Percentiles rank a stretch among this genome's conserved stretches.
Evolutionary conservation across 2,329 filamentous ascomycete genomes (phyloP).

Genomic region (Cyphellophora europaea): DNA sequence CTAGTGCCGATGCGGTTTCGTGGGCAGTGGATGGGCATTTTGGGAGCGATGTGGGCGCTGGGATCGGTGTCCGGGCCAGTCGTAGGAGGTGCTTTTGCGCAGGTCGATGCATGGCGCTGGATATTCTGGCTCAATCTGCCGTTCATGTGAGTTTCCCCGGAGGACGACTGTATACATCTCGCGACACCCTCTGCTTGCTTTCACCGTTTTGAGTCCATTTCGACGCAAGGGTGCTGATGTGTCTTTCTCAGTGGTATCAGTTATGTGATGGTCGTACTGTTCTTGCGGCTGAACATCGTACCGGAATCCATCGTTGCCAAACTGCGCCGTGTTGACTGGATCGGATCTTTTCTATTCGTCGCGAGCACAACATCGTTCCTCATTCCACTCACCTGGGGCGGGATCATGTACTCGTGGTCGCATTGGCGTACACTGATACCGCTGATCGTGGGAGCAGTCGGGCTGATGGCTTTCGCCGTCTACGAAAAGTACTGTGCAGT

Average conservation of each 20-base stretch:
- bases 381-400: constrained; percentile 56
- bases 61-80: constrained; percentile 18
- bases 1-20: constrained; percentile 29
- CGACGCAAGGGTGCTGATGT: no score
- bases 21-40: constrained; percentile 17
- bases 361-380: constrained; percentile 49
- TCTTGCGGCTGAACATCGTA: constrained; percentile 43
- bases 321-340: constrained; percentile 50
- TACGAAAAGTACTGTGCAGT: constrained; percentile 45
- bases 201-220: no score
- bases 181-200: no score
- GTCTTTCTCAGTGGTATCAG: no score
- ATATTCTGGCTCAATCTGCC: constrained; percentile 58
- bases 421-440: constrained; percentile 55
- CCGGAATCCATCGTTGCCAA: constrained; percentile 40
- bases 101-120: constrained; percentile 39
- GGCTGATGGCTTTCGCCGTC: constrained; percentile 42
- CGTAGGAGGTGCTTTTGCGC: constrained; percentile 22
- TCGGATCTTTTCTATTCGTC: constrained; percentile 54
- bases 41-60: constrained; percentile 17
- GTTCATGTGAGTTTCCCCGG: constrained; percentile 43
- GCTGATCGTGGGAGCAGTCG: constrained; percentile 44
- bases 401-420: constrained; percentile 55
- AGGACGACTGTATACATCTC: no score
- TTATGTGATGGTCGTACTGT: constrained; percentile 38